phyloP scores from a whole-genome alignment of 1,284 basidiomycete genomes.

The Caloboletus firmus region DNA sequence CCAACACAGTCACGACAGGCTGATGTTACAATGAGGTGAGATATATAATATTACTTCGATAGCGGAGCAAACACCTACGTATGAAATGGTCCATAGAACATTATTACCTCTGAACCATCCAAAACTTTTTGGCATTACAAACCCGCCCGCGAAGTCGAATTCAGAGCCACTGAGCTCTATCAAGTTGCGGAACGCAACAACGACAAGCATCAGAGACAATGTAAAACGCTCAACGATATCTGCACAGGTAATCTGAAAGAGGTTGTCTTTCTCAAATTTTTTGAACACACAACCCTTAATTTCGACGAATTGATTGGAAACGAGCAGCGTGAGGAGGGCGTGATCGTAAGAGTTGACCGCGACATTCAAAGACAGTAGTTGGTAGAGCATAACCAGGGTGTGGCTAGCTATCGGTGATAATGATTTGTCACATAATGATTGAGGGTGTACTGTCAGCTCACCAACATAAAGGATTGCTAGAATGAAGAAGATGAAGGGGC shows the following conservation, averaged over 20 bases:
- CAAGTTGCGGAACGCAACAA: slow-evolving; percentile 93
- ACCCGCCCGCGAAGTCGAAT: slow-evolving; percentile 71
- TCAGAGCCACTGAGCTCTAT: slow-evolving; percentile 93
- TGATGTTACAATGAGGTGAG: slow-evolving; percentile 32
- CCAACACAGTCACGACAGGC: slow-evolving; percentile 90
- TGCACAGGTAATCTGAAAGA: slow-evolving; percentile 99
- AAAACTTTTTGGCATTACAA: slow-evolving; percentile 81
- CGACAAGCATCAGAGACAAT: slow-evolving; percentile 85
- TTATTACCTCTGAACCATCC: slow-evolving; percentile 79
- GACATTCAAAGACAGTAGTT: slow-evolving; percentile 93
- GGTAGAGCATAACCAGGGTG: slow-evolving; percentile 95
- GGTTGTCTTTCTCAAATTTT: slow-evolving; percentile 98
- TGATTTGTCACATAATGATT: not conserved
- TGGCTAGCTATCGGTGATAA: slow-evolving; percentile 67
- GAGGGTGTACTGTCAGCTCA: slow-evolving; percentile 38
- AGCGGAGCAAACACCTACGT: slow-evolving; percentile 51
- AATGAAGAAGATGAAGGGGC: slow-evolving; percentile 84
- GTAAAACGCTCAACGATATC: slow-evolving; percentile 99
- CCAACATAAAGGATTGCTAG: slow-evolving; percentile 85
- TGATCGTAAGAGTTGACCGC: slow-evolving; percentile 99
- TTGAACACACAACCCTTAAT: slow-evolving; percentile 99
- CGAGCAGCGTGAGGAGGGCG: slow-evolving; percentile 88
- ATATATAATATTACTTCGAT: not conserved
- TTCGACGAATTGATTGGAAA: slow-evolving; percentile 99
- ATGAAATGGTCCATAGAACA: slow-evolving; percentile 86